Percentiles rank a stretch among this genome's conserved stretches.
Conservation (phyloP, 176 grass and related monocot genomes). For the Rhipidocladum racemiflorum region DNA sequence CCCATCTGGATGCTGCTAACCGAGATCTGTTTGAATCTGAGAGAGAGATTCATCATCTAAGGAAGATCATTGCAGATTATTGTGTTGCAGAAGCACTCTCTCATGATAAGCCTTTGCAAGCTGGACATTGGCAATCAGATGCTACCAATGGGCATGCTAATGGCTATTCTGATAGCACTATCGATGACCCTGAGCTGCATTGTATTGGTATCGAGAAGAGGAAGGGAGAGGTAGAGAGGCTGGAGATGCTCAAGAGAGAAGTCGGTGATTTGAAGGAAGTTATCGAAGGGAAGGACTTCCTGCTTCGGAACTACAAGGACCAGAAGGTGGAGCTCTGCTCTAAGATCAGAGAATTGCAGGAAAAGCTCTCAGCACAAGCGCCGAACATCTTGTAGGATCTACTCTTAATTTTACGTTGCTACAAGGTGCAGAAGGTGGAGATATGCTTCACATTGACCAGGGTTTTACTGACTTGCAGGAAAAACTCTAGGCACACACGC, state of each 20-base stretch:
- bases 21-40: constrained; percentile 73
- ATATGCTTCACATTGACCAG: constrained; percentile 35
- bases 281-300: constrained; percentile 84
- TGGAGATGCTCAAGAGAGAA: constrained; percentile 70
- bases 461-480: constrained; percentile 12
- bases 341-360: constrained; percentile 77
- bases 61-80: constrained; percentile 68
- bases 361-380: constrained; percentile 63
- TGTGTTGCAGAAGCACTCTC: constrained; percentile 43
- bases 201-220: constrained; percentile 48
- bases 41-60: constrained; percentile 64
- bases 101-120: constrained; percentile 43
- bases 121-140: constrained; percentile 41
- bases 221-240: constrained; percentile 41
- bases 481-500: constrained; percentile 39
- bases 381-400: constrained; percentile 67
- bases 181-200: constrained; percentile 45
- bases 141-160: constrained; percentile 49
- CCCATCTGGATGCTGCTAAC: constrained; percentile 62
- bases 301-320: constrained; percentile 89
- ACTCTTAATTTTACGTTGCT: not conserved
- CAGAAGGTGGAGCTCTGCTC: constrained; percentile 76
- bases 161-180: constrained; percentile 50
- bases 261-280: constrained; percentile 67
- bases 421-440: constrained; percentile 46